Evolutionary conservation across 768 basidiomycete species (phyloP).

Genomic region (Imleria badia): DNA sequence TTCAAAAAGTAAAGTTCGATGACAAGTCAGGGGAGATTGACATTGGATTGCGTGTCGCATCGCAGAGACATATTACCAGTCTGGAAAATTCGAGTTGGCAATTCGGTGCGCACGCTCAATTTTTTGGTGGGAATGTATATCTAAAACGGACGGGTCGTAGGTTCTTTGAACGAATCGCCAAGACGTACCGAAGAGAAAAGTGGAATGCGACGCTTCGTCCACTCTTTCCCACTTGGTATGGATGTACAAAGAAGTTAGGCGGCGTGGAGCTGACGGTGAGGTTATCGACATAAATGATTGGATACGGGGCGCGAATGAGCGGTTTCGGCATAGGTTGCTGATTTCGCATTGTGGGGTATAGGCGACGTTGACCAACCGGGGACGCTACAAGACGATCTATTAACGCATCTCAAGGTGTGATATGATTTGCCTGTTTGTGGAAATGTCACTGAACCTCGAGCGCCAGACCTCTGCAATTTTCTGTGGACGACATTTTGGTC

Average conservation of each 20-base stretch:
- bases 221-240: conserved; percentile 77
- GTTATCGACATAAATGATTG: conserved; percentile 81
- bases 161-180: conserved; percentile 92
- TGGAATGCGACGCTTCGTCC: conserved; percentile 77
- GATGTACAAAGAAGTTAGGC: conserved; percentile 75
- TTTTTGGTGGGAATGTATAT: neutral
- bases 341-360: conserved; percentile 27
- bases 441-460: neutral
- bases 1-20: conserved; percentile 74
- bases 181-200: conserved; percentile 80
- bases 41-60: conserved; percentile 90
- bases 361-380: conserved; percentile 47
- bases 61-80: conserved; percentile 79
- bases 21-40: conserved; percentile 70
- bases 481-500: conserved; percentile 52
- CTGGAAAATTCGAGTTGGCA: conserved; percentile 84
- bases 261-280: conserved; percentile 75
- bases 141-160: conserved; percentile 35
- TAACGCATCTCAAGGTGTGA: conserved; percentile 69
- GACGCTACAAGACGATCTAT: conserved; percentile 64
- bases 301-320: conserved; percentile 52
- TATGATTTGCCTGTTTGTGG: neutral
- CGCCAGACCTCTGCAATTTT: conserved; percentile 68
- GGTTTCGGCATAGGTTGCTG: neutral
- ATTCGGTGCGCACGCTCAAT: conserved; percentile 55